phyloP scores from a whole-genome alignment of 176 grass and related monocot species.

The Eleusine indica region DNA sequence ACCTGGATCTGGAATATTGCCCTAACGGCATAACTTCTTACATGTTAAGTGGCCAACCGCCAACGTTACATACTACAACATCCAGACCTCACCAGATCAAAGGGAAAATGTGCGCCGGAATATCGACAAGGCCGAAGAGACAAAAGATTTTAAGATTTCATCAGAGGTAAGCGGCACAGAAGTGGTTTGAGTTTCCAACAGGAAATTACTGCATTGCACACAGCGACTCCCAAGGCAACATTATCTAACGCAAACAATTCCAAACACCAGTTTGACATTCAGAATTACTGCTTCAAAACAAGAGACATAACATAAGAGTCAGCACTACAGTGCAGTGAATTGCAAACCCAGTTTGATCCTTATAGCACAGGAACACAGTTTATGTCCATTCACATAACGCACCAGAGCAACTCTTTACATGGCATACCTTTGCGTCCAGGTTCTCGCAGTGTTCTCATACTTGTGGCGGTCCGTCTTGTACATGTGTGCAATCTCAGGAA shows the following conservation, averaged over 20 bases:
- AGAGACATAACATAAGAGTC: background rate
- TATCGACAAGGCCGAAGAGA: too few species aligned
- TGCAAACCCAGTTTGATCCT: constrained; percentile 26
- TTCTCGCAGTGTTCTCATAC: constrained; percentile 70
- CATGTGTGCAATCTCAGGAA: constrained; percentile 82
- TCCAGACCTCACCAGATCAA: too few species aligned
- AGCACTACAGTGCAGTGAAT: background rate
- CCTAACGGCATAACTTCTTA: too few species aligned
- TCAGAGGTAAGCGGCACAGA: too few species aligned
- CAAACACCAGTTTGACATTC: constrained; percentile 19
- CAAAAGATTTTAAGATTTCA: too few species aligned
- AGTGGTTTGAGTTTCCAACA: background rate
- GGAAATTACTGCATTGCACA: background rate
- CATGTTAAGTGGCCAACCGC: too few species aligned
- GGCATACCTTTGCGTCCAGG: constrained; percentile 82
- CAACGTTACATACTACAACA: too few species aligned
- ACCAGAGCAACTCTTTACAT: constrained; percentile 27
- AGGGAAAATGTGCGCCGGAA: too few species aligned
- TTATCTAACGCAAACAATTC: constrained; percentile 8
- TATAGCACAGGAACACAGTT: background rate
- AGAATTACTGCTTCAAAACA: background rate
- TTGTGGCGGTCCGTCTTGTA: constrained; percentile 76
- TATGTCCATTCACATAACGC: background rate
- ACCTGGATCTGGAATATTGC: too few species aligned
- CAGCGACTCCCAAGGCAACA: background rate